Evolutionary conservation across 768 basidiomycete species (phyloP), one percentile per base, ranked within the genome.

Genomic region (Suillus americanus): DNA sequence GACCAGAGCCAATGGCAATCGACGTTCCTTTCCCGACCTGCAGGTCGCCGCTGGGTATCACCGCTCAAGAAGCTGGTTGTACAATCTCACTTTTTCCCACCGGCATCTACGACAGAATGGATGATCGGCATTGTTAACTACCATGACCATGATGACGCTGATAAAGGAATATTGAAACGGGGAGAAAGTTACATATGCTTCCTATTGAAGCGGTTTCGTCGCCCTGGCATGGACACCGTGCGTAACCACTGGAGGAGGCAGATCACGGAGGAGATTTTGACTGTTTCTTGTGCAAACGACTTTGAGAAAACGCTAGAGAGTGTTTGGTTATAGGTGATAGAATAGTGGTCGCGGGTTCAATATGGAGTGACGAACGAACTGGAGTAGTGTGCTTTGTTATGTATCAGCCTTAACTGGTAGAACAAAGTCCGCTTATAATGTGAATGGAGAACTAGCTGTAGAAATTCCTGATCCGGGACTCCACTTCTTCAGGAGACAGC

Each of bases 401-500:
- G 30, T 30, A 4, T 30, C 30, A 30, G 30, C 30, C 30, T 30
- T 30, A 30, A 30, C 30, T 30, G 30, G 30, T 51, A 51, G 8
- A 51, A 51, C 16, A 3, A 51, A 28, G 25, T 9, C 8, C 8
- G 16, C 16, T 28, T 18, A 16, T 53, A 18, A 30, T 10, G 9
- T 20, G 28, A 53, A 53, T 30, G 18, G 16, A 28, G 4, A 13
- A n/a, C 20, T 62, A 77, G 64, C 71, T 75, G 75, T 88, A 93
- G 62, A 92, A 86, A 40, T 80, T 82, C 68, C 86, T 83, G 64
- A 92, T 85, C 68, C 89, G 86, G 8, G 78, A 74, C 70, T 93
- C 91, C 25, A 94, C 90, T 56, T 89, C 89, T 35, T 92, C 90
- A 0, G 87, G 78, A 0, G 89, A 84, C 75, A 89, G 77, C 73